A percentile compares a stretch with the other conserved stretches of the same genome.
phyloP scores from a whole-genome alignment of 2,329 filamentous ascomycete species.

The Talaromyces atroroseus region DNA sequence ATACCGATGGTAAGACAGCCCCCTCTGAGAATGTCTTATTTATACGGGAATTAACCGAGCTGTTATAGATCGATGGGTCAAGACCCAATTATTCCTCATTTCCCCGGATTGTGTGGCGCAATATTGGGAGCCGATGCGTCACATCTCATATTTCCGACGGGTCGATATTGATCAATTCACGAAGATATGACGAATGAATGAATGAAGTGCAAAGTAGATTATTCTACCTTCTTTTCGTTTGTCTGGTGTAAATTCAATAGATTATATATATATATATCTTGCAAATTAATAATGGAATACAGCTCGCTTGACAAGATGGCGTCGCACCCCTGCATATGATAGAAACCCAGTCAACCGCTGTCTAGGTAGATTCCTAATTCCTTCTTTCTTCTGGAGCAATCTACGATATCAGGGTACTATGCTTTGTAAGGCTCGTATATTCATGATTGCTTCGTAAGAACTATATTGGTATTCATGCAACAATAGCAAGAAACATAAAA shows the following conservation, averaged over 20 bases:
- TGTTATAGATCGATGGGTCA: constrained; percentile 63
- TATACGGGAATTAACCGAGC: constrained; percentile 12
- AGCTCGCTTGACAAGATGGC: no score
- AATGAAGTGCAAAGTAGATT: background rate
- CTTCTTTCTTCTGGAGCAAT: no score
- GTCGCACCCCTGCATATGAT: no score
- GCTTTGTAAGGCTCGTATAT: background rate
- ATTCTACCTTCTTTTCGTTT: background rate
- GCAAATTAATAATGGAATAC: background rate
- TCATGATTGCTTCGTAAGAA: background rate
- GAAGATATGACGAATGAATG: constrained; percentile 18
- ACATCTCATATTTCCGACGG: constrained; percentile 41
- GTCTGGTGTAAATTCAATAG: background rate
- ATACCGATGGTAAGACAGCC: constrained; percentile 58
- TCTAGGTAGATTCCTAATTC: no score
- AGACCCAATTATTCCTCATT: constrained; percentile 70
- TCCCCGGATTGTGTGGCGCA: constrained; percentile 73
- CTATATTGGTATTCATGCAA: constrained; percentile 1
- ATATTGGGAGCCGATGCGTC: constrained; percentile 63
- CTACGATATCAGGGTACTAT: background rate
- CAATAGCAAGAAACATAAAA: background rate
- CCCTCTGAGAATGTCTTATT: background rate
- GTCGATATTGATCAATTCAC: constrained; percentile 39
- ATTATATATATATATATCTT: background rate
- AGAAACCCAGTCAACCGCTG: no score